These are phyloP conservation scores for Penstemon eatonii DNA, from an alignment of 257 asterid genomes.

Conservation along the genomic window DNA sequence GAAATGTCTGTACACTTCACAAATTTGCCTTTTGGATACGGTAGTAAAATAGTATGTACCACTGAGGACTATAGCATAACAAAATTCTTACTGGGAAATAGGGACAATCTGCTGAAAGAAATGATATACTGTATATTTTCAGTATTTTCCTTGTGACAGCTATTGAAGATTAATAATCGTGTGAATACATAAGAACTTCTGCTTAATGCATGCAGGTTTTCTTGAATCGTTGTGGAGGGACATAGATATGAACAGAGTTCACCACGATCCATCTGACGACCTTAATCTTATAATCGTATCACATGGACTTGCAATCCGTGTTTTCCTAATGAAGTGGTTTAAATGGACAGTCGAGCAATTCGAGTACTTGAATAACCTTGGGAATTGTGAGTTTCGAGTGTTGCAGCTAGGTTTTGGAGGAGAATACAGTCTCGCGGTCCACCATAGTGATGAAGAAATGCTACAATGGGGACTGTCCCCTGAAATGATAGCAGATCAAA, in stretches of 20 bases:
- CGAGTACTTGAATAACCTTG: conserved; percentile 51
- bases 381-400: conserved; percentile 56
- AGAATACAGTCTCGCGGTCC: conserved; percentile 60
- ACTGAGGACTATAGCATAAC: too few species aligned
- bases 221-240: conserved; percentile 73
- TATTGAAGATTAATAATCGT: background rate
- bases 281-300: conserved; percentile 55
- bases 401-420: conserved; percentile 61
- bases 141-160: too few species aligned
- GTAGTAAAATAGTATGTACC: too few species aligned
- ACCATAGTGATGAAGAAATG: conserved; percentile 48
- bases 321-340: conserved; percentile 66
- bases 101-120: too few species aligned
- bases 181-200: conserved; percentile 17
- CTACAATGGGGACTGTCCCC: conserved; percentile 58
- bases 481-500: conserved; percentile 61
- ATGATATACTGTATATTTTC: too few species aligned
- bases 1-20: too few species aligned
- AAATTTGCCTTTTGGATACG: too few species aligned
- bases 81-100: too few species aligned
- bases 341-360: conserved; percentile 69
- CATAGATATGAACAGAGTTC: conserved; percentile 62
- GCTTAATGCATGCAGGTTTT: conserved; percentile 44
- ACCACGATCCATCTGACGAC: conserved; percentile 37
- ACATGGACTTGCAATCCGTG: conserved; percentile 65